Percentiles rank a stretch among this genome's conserved stretches.
Conservation (phyloP, 495 filamentous ascomycete species). For the Trichoderma reesei region DNA sequence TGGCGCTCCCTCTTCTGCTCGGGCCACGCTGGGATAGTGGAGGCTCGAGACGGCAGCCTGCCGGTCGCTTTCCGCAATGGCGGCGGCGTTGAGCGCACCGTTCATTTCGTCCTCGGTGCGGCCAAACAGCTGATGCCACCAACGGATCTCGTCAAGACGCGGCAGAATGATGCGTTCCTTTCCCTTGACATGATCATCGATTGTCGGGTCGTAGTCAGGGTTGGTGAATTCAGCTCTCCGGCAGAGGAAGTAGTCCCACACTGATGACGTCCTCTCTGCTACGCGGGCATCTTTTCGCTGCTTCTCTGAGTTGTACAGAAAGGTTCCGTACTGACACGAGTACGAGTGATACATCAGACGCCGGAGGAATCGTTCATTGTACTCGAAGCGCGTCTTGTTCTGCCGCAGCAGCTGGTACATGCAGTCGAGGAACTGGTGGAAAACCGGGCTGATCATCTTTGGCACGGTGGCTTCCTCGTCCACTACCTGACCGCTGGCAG, state of each 20-base stretch:
- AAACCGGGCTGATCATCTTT: slow-evolving; percentile 90
- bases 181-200: slow-evolving; percentile 68
- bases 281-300: slow-evolving; percentile 68
- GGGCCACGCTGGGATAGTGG: not conserved
- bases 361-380: slow-evolving; percentile 89
- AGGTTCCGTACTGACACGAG: slow-evolving; percentile 94
- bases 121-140: slow-evolving; percentile 89
- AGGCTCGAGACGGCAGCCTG: slow-evolving; percentile 10
- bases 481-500: slow-evolving; percentile 19
- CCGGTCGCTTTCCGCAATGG: slow-evolving; percentile 23
- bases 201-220: slow-evolving; percentile 59
- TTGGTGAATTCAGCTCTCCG: slow-evolving; percentile 73
- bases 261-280: slow-evolving; percentile 66
- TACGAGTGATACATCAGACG: slow-evolving; percentile 90
- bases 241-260: slow-evolving; percentile 92
- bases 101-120: slow-evolving; percentile 92
- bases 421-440: slow-evolving; percentile 96
- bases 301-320: slow-evolving; percentile 91
- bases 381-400: slow-evolving; percentile 86
- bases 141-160: slow-evolving; percentile 53
- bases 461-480: slow-evolving; percentile 40
- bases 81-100: slow-evolving; percentile 40
- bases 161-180: slow-evolving; percentile 82
- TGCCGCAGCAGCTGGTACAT: slow-evolving; percentile 86
- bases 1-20: not conserved